Conservation (phyloP, 345 rosid genomes). For the Eucalyptus victrix region DNA sequence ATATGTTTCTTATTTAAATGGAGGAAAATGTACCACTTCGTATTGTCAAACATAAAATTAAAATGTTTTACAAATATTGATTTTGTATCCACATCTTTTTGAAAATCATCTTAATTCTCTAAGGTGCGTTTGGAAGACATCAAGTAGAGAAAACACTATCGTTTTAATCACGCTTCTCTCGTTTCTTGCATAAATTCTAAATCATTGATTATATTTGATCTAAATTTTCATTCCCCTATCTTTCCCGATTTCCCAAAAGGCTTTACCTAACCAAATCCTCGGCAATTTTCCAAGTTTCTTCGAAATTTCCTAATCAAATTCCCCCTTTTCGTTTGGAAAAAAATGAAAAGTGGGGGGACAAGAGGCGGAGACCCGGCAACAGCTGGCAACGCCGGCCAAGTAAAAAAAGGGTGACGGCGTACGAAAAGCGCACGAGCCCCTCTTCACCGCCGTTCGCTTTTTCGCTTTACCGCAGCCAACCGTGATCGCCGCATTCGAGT, state of each 20-base stretch:
- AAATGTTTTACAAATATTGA: accelerated
- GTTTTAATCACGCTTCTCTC: not conserved
- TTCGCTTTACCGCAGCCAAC: not conserved
- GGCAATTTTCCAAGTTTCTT: not conserved
- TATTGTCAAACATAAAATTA: not conserved
- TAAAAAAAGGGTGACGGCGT: not conserved
- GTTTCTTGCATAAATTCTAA: not conserved
- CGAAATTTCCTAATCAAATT: not conserved
- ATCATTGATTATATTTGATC: not conserved
- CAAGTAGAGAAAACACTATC: not conserved
- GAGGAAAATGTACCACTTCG: not conserved
- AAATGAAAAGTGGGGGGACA: not conserved
- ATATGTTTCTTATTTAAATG: not conserved
- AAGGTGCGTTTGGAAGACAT: accelerated
- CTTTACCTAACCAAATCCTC: not conserved
- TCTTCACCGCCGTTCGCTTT: not conserved
- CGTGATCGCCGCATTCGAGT: not conserved
- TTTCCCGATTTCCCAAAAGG: not conserved
- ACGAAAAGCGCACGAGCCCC: not conserved
- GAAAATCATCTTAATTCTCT: not conserved
- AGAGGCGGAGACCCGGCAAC: not conserved
- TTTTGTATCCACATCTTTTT: accelerated
- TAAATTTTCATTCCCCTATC: not conserved
- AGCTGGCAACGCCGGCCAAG: not conserved
- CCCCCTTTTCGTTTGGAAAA: not conserved